These are phyloP conservation scores for Spathaspora hagerdaliae DNA, from an alignment of 805 yeast species.

Conservation along the genomic window DNA sequence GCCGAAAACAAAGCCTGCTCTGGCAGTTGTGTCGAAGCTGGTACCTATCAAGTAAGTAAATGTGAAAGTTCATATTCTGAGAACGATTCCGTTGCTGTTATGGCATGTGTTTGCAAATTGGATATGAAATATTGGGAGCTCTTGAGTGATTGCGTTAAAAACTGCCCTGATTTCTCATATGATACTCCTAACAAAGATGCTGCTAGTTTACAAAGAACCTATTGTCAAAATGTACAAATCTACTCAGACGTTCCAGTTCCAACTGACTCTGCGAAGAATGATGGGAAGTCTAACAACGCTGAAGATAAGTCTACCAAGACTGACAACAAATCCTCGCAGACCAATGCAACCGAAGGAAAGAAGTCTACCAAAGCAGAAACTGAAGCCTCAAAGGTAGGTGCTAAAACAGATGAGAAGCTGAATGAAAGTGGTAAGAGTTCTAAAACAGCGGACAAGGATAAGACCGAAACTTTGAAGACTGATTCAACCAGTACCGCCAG, in stretches of 20 bases:
- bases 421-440: not conserved
- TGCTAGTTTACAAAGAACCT: not conserved
- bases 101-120: conserved; percentile 1
- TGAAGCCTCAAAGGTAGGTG: not conserved
- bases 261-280: not conserved
- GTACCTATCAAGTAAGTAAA: not conserved
- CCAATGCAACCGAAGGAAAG: not conserved
- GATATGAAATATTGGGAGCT: not conserved
- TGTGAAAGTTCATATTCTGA: not conserved
- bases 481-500: not conserved
- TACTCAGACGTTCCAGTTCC: not conserved
- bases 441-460: not conserved
- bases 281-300: not conserved
- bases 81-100: not conserved
- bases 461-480: not conserved
- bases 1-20: not conserved
- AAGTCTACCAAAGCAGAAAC: not conserved
- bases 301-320: not conserved
- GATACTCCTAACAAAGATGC: not conserved
- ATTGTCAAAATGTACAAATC: not conserved
- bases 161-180: not conserved
- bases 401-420: not conserved
- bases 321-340: not conserved
- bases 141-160: not conserved
- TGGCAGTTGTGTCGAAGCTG: conserved; percentile 2